Base-by-base conservation (phyloP, 1,139 yeast genomes). In the Blastobotrys buckinghamii region DNA sequence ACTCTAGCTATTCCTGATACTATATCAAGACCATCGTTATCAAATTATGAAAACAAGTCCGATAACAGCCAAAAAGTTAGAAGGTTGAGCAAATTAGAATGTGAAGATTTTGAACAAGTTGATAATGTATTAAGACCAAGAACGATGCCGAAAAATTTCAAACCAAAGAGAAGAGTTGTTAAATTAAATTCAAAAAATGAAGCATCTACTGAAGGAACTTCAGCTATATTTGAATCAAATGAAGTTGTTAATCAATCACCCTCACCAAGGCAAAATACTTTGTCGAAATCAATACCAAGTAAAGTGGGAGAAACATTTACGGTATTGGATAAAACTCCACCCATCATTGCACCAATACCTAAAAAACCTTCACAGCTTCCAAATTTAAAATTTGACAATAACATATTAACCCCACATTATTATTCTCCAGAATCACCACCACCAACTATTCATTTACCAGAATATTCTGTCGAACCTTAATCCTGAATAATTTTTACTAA, bases 91-190 rank as follows among this genome's bases (percentile, higher is more conserved):
- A 19, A 17, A 13, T 17, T 34, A 17, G 38, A 42, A 29, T n/a
- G n/a, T 15, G 37, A 16, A 17, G 32, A 35, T 12, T 17, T 41
- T n/a, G 27, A 32, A 13, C 15, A 30, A 15, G 16, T 42, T 26
- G 39, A 20, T 22, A 30, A 4, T n/a, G 32, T 29, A 8, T 15
- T 33, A 7, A 16, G 35, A 15, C 15, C 22, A 7, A 22, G 17
- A 32, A 26, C 35, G 12, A 9, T 7, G 15, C 45, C 26, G n/a
- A 13, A 20, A 8, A 30, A 29, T 7, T 20, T 42, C 2, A 39
- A 27, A 10, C 45, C 45, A 15, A 42, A 42, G n/a, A 32, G 45
- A 15, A 32, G 45, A 4, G 45, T 42, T n/a, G 29, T 42, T 2
- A 16, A 22, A 19, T 30, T 42, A 6, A 17, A n/a, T 24, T 10